A percentile compares a stretch with the other conserved stretches of the same genome.
Conservation (phyloP, 2,329 filamentous ascomycete species). For the Clathrospora elynae region DNA sequence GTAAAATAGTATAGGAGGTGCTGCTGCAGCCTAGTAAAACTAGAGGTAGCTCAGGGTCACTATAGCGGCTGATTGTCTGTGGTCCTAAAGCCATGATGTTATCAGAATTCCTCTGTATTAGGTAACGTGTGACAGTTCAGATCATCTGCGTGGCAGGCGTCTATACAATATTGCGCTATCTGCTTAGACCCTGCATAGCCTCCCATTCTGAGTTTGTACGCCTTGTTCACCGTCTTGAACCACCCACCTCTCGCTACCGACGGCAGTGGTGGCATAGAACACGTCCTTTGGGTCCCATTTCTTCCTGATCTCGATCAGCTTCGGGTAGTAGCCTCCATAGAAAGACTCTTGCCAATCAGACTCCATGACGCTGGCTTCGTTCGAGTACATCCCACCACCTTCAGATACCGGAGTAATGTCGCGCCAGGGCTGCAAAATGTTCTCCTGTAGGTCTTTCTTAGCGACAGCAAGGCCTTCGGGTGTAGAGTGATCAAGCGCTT, state of each 20-base stretch:
- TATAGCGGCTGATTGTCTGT: too few species aligned
- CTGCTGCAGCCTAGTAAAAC: too few species aligned
- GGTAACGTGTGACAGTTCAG: too few species aligned
- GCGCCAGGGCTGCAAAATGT: constrained; percentile 23
- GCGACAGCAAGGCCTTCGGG: constrained; percentile 14
- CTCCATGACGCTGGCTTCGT: constrained; percentile 43
- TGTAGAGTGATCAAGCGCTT: constrained; percentile 9
- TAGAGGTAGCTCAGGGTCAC: too few species aligned
- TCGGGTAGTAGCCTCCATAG: constrained; percentile 35
- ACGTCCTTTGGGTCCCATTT: constrained; percentile 31
- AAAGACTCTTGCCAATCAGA: constrained; percentile 43
- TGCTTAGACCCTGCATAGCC: constrained; percentile 21
- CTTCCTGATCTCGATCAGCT: constrained; percentile 24
- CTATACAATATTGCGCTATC: too few species aligned
- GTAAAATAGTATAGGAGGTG: too few species aligned
- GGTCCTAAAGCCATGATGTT: too few species aligned
- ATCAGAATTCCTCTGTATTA: too few species aligned
- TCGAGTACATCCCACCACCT: constrained; percentile 38
- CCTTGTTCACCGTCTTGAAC: constrained; percentile 26
- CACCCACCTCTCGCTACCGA: constrained; percentile 29
- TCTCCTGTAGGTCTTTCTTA: constrained; percentile 13
- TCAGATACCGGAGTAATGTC: constrained; percentile 15
- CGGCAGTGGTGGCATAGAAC: constrained; percentile 31
- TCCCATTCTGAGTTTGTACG: constrained; percentile 27
- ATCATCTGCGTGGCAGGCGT: too few species aligned